Base-by-base conservation (phyloP, 2,329 filamentous ascomycete genomes). In the Hymenoscyphus infarciens region DNA sequence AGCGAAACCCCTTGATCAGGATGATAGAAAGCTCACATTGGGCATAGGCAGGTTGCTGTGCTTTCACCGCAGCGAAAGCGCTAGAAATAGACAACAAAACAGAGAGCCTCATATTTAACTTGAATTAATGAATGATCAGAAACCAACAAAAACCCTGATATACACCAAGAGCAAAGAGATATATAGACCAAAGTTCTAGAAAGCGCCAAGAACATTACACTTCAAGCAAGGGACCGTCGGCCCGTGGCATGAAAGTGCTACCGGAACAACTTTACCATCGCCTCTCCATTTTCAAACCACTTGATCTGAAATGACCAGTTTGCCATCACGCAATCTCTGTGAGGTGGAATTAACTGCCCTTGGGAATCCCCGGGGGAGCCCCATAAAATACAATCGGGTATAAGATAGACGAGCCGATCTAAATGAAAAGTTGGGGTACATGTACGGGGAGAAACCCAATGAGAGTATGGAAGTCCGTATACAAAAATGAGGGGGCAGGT, bases 21-120 rank as follows among this genome's bases (percentile, higher is more conserved):
- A 25, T 38, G 1, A 16, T 3, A 22, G 5, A 57, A 16, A 33
- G 54, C 59, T 55, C 45, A 64, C 64, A 66, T 60, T 66, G 60
- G 25, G 53, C 59, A 49, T 62, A 66, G 27, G 57, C 64, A 59
- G 31, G 15, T 13, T 59, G 45, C 25, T 62, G 56, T 52, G 61
- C 63, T n/a, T 31, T 56, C n/a, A 39, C 57, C 27, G 61, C 38
- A 3, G 56, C 56, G 13, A 25, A 58, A 55, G 35, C 57, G 39
- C 35, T 52, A 7, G 64, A 57, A n/a, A 63, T 2, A 6, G 64
- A 49, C 19, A 49, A 49, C 19, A 49, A 35, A 22, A 42, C 42
- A 45, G 59, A 63, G 59, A 57, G 7, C 59, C 33, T 66, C 64
- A 66, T 66, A 33, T 29, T 65, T 63, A 59, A 39, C 22, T 19